Conservation (phyloP, 1,284 basidiomycete species). For the Microbotryum silenes-acaulis region DNA sequence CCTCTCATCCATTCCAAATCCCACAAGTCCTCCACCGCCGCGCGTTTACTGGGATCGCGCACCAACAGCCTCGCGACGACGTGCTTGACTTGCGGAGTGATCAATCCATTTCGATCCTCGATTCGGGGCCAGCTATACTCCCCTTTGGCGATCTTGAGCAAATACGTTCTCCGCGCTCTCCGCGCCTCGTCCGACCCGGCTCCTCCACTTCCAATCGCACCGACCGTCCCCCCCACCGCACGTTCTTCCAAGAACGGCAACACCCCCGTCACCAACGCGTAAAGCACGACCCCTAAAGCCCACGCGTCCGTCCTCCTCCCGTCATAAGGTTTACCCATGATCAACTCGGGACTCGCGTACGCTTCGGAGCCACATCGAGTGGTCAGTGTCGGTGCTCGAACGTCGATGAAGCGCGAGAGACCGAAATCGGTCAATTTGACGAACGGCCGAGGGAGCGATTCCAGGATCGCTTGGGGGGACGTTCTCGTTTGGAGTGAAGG, state of each 20-base stretch:
- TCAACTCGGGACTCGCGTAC: slow-evolving; percentile 84
- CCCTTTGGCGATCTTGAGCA: slow-evolving; percentile 69
- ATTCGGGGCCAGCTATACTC: slow-evolving; percentile 60
- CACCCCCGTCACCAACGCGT: slow-evolving; percentile 59
- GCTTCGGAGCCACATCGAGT: slow-evolving; percentile 86
- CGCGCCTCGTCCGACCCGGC: slow-evolving; percentile 4
- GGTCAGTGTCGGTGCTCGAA: slow-evolving; percentile 58
- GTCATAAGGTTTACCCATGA: slow-evolving; percentile 69
- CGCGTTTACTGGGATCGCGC: slow-evolving; percentile 57
- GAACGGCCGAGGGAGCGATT: slow-evolving; percentile 52
- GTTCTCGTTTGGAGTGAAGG: slow-evolving; percentile 24
- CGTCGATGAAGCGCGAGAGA: slow-evolving; percentile 74
- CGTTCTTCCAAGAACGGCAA: slow-evolving; percentile 52
- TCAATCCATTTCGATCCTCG: slow-evolving; percentile 39
- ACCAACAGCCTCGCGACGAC: slow-evolving; percentile 59
- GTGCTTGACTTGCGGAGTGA: slow-evolving; percentile 48
- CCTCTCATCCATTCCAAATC: slow-evolving; percentile 57
- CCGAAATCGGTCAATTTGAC: slow-evolving; percentile 88
- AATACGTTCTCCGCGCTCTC: slow-evolving; percentile 37
- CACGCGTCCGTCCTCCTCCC: slow-evolving; percentile 80
- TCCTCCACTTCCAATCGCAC: background rate
- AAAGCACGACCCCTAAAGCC: slow-evolving; percentile 79
- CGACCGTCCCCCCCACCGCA: slow-evolving; percentile 1
- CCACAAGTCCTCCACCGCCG: slow-evolving; percentile 57
- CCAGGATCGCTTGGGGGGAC: slow-evolving; percentile 40